Evolutionary conservation across 139 green algal species (phyloP), one percentile per base, ranked within the genome.

Genomic region (Dunaliella primolecta): DNA sequence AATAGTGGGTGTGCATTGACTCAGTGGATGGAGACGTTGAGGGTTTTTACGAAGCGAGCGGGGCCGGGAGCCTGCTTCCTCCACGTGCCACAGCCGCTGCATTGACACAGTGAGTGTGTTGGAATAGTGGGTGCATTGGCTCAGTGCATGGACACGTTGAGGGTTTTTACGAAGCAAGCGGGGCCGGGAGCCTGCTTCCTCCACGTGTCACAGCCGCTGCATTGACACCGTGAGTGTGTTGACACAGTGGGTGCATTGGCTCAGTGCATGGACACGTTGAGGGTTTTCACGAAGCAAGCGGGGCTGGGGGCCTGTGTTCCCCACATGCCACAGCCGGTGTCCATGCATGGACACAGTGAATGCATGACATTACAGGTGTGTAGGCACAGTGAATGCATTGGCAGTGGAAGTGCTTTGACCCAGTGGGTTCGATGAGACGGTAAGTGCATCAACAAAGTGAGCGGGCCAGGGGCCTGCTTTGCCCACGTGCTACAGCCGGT

Each of bases 101-200:
- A 80, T 38, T 31, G 75, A 80, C 30, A 80, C 75, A 33, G 75
- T 78, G n/a, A 78, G 71, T 64, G 46, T 64, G 46, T 64, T 7
- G 15, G 15, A 7, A 64, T 15, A 64, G 46, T 64, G 46, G 15
- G 46, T 64, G 46, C 15, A 15, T 64, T 64, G 46, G 15, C 46
- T 64, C 46, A 64, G 46, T 64, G 46, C 7, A 64, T 25, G 46
- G n/a, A n/a, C n/a, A n/a, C n/a, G n/a, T n/a, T n/a, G n/a, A n/a
- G n/a, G n/a, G n/a, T n/a, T n/a, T n/a, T n/a, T n/a, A n/a, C n/a
- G n/a, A n/a, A n/a, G n/a, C n/a, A n/a, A n/a, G n/a, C 37, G n/a
- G 30, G 75, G 75, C n/a, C 15, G 3, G 75, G 75, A 80, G 75
- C 75, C 75, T 7, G 29, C 30, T 3, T 80, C 38, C 32, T 38